Evolutionary conservation across 2,329 filamentous ascomycete genomes (phyloP).

Genomic region (Thielaviopsis ethacetica): DNA sequence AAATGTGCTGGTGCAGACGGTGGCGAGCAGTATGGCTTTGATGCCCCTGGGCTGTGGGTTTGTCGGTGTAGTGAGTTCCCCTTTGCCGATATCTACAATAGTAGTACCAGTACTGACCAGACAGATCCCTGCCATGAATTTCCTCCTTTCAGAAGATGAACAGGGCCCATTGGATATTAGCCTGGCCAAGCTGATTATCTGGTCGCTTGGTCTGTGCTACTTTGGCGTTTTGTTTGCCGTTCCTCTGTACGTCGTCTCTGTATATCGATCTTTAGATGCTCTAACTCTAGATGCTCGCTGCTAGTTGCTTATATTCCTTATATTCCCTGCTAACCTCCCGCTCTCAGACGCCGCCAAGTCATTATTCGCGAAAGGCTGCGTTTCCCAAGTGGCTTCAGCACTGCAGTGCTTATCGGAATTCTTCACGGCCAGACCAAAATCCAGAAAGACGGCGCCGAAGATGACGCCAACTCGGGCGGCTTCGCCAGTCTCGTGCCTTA

Average conservation of each 20-base stretch:
- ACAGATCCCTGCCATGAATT: conserved; percentile 75
- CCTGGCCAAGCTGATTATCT: conserved; percentile 65
- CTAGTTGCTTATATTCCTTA: too few relatives aligned
- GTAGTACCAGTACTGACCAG: neutral
- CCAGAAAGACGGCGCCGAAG: conserved; percentile 2
- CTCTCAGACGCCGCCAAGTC: conserved; percentile 55
- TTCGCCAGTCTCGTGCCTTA: conserved; percentile 27
- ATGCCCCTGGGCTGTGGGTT: conserved; percentile 95
- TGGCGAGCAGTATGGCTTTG: conserved; percentile 86
- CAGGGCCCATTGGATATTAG: conserved; percentile 58
- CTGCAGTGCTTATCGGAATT: conserved; percentile 80
- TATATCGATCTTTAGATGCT: neutral
- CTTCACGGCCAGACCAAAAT: conserved; percentile 47
- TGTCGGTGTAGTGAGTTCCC: conserved; percentile 53
- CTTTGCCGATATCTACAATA: neutral
- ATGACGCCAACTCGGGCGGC: conserved; percentile 15
- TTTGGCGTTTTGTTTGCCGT: conserved; percentile 97
- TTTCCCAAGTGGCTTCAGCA: conserved; percentile 91
- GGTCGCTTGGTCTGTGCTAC: conserved; percentile 85
- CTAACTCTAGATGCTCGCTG: too few relatives aligned
- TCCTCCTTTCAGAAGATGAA: conserved; percentile 61
- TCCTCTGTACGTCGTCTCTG: conserved; percentile 41
- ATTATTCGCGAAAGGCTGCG: conserved; percentile 84
- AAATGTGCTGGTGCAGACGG: conserved; percentile 91
- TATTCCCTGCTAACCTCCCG: conserved; percentile 14